Conservation (phyloP, 768 basidiomycete genomes). For the Lactarius sanguifluus region DNA sequence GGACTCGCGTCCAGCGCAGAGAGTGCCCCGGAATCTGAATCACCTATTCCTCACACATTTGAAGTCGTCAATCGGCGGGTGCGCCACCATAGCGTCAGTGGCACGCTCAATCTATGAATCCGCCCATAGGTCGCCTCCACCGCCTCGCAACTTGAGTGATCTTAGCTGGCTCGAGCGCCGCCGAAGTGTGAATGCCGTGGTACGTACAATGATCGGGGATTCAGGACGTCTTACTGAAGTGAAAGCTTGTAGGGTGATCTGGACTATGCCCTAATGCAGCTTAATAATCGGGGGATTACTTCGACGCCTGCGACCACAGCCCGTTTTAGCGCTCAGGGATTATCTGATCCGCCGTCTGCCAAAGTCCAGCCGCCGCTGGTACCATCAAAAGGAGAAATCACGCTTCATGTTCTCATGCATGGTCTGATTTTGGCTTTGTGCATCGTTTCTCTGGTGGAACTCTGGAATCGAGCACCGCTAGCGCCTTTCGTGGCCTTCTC, state of each 20-base stretch:
- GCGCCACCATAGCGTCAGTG: slow-evolving; percentile 52
- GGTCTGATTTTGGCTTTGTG: slow-evolving; percentile 57
- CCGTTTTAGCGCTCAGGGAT: slow-evolving; percentile 43
- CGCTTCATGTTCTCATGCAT: slow-evolving; percentile 56
- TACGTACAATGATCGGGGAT: slow-evolving; percentile 39
- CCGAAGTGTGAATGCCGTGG: slow-evolving; percentile 68
- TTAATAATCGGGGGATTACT: slow-evolving; percentile 45
- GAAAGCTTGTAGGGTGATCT: slow-evolving; percentile 58
- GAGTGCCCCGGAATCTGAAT: slow-evolving; percentile 34
- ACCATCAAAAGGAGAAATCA: slow-evolving; percentile 41
- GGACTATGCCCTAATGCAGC: slow-evolving; percentile 63
- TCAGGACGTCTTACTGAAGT: slow-evolving; percentile 4
- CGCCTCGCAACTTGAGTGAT: slow-evolving; percentile 61
- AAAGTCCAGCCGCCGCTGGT: slow-evolving; percentile 35
- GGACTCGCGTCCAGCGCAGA: slow-evolving; percentile 42
- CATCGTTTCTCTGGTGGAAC: slow-evolving; percentile 53
- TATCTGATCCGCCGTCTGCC: slow-evolving; percentile 33
- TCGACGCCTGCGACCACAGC: slow-evolving; percentile 57
- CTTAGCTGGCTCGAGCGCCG: slow-evolving; percentile 78
- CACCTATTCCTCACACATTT: slow-evolving; percentile 41
- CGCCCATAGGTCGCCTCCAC: slow-evolving; percentile 45
- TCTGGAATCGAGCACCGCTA: slow-evolving; percentile 56
- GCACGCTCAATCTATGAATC: slow-evolving; percentile 39
- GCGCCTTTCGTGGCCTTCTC: slow-evolving; percentile 65
- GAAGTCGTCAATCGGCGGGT: slow-evolving; percentile 53